Evolutionary conservation across 345 rosid genomes (phyloP).

Genomic region (Hibiscus trionum): DNA sequence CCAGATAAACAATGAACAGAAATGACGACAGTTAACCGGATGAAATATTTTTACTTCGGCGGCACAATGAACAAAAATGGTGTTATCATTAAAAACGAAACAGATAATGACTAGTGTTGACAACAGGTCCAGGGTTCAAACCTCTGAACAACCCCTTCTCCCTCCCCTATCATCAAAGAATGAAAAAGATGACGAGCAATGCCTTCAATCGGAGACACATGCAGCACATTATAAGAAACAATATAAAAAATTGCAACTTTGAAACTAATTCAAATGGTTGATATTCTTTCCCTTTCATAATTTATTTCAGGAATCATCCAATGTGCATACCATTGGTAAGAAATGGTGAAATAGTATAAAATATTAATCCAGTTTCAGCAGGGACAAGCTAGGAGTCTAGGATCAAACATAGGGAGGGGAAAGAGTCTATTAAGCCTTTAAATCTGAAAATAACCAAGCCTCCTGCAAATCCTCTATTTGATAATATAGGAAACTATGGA

Average conservation of each 20-base stretch:
- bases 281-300: not conserved
- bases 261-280: not conserved
- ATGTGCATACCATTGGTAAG: not conserved
- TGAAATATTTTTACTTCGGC: not conserved
- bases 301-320: not conserved
- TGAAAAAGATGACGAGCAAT: not conserved
- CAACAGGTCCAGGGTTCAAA: no score
- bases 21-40: not conserved
- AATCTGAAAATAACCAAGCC: no score
- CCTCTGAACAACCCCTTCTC: no score
- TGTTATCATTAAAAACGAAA: not conserved
- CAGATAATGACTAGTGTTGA: not conserved
- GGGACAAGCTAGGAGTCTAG: no score
- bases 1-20: not conserved
- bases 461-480: not conserved
- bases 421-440: no score
- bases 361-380: no score
- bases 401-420: no score
- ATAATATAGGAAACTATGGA: not conserved
- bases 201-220: not conserved
- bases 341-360: not conserved
- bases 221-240: not conserved
- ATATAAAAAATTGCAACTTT: not conserved
- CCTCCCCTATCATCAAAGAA: not conserved
- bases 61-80: not conserved